Conservation (phyloP, 371 early-diverging fungal species). For the Rhizopus sp. region DNA sequence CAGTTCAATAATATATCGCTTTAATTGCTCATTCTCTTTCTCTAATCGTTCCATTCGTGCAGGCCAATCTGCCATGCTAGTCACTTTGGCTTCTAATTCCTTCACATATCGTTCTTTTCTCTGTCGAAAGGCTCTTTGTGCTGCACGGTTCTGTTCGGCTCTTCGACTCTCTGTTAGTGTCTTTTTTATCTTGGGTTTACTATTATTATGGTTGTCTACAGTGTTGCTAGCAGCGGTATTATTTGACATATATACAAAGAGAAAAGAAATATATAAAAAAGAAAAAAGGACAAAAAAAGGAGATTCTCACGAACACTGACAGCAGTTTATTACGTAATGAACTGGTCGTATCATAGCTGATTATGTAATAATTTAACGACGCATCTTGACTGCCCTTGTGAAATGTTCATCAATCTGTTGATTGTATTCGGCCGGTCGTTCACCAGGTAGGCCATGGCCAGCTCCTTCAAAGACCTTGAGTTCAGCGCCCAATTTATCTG, state of each 20-base stretch:
- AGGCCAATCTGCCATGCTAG: slow-evolving; percentile 38
- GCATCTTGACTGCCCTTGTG: slow-evolving; percentile 1
- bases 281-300: neutral
- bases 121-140: slow-evolving; percentile 73
- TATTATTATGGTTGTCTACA: too few relatives aligned
- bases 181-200: slow-evolving; percentile 15
- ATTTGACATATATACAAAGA: neutral
- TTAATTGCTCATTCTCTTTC: slow-evolving; percentile 33
- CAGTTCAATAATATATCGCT: slow-evolving; percentile 26
- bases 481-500: slow-evolving; percentile 12
- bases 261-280: slow-evolving; percentile 3
- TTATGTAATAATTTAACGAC: slow-evolving; percentile 5
- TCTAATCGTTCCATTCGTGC: slow-evolving; percentile 35
- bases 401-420: slow-evolving; percentile 27
- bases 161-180: slow-evolving; percentile 39
- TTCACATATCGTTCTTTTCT: slow-evolving; percentile 72
- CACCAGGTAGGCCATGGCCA: slow-evolving; percentile 28
- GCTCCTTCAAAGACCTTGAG: slow-evolving; percentile 28
- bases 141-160: slow-evolving; percentile 69
- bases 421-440: slow-evolving; percentile 26
- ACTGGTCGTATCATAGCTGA: neutral
- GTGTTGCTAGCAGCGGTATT: slow-evolving; percentile 5
- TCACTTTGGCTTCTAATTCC: slow-evolving; percentile 63
- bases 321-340: slow-evolving; percentile 11
- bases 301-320: slow-evolving; percentile 13